These are phyloP conservation scores for Neurospora sublineolata DNA, from an alignment of 495 filamentous ascomycete genomes.

Conservation along the genomic window DNA sequence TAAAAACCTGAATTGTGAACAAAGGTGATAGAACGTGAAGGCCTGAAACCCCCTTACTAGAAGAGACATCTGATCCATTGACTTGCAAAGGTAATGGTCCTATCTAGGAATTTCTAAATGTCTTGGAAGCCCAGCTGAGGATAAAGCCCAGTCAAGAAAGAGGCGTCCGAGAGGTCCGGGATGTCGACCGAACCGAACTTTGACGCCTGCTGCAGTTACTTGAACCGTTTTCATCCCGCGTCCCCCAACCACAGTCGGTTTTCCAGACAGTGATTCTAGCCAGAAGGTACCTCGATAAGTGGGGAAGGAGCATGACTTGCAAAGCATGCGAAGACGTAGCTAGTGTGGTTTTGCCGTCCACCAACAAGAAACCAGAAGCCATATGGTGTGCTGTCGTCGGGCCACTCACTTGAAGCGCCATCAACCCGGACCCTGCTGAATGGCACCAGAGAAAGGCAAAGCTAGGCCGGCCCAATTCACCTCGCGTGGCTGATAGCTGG, in stretches of 20 bases:
- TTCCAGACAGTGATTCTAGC: background rate
- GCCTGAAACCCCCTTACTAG: background rate
- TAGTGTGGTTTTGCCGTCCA: constrained; percentile 5
- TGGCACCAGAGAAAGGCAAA: constrained; percentile 7
- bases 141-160: background rate
- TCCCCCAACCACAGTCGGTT: background rate
- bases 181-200: background rate
- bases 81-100: background rate
- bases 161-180: background rate
- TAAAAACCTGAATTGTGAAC: background rate
- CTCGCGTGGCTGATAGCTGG: constrained; percentile 10
- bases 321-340: constrained; percentile 18
- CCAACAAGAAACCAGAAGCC: constrained; percentile 8
- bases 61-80: background rate
- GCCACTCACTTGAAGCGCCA: constrained; percentile 15
- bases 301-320: constrained; percentile 23
- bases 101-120: background rate
- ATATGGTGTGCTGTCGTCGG: constrained; percentile 7
- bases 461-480: constrained; percentile 10
- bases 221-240: background rate
- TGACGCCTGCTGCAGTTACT: background rate
- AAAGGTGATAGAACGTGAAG: background rate
- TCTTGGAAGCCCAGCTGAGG: background rate
- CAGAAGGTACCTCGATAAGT: background rate
- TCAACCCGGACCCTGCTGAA: constrained; percentile 13